Conservation (phyloP, 805 yeast species). For the Saccharomycopsis olivae region DNA sequence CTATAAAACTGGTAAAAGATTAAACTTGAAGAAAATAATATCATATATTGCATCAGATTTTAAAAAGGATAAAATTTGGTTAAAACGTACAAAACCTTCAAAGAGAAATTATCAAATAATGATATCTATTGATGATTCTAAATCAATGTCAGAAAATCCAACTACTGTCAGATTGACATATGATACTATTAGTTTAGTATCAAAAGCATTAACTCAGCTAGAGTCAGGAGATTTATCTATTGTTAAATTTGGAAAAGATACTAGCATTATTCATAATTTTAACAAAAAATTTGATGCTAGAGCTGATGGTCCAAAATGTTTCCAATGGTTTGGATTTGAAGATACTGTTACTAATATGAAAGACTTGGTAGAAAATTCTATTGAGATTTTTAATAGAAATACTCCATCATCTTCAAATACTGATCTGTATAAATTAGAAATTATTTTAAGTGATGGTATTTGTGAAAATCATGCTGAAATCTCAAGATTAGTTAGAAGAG, state of each 20-base stretch:
- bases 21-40: conserved; percentile 94
- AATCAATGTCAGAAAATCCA: conserved; percentile 86
- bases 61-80: conserved; percentile 97
- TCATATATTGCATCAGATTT: conserved; percentile 97
- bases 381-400: conserved; percentile 56
- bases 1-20: conserved; percentile 91
- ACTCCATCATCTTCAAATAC: conserved; percentile 36
- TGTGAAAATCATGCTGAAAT: conserved; percentile 89
- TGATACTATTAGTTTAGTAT: conserved; percentile 86
- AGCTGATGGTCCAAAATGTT: conserved; percentile 73
- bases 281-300: conserved; percentile 65
- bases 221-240: conserved; percentile 91
- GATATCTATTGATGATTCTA: conserved; percentile 96
- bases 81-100: conserved; percentile 93
- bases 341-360: conserved; percentile 81
- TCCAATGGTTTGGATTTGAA: conserved; percentile 84
- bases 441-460: conserved; percentile 91
- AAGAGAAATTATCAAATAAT: conserved; percentile 95
- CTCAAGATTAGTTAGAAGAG: conserved; percentile 76
- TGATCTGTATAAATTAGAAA: conserved; percentile 89
- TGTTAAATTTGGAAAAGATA: conserved; percentile 80
- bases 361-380: conserved; percentile 59
- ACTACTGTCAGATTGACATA: conserved; percentile 84
- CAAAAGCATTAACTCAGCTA: conserved; percentile 85
- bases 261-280: conserved; percentile 81